Evolutionary conservation across 2,329 filamentous ascomycete species (phyloP), one percentile per base, ranked within the genome.

Genomic region (Diaporthe ilicicola): DNA sequence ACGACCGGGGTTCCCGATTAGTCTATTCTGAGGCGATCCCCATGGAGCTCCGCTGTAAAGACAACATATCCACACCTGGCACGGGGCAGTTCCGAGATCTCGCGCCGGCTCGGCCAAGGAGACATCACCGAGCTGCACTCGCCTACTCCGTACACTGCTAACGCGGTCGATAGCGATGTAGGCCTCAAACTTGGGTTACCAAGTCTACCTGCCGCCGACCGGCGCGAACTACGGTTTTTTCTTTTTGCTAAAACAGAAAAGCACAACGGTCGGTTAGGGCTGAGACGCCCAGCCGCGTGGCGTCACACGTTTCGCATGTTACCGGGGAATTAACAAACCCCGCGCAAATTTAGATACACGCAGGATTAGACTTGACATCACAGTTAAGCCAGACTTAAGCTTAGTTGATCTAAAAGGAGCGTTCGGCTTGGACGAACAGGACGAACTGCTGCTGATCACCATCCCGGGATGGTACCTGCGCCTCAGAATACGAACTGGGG

Each of bases 361-460:
- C 44, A 64, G 42, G 29, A 29, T 64, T 64, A 64, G 59, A 24
- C 42, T 64, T 64, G 44, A 64, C 59, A 64, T 64, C 59, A 64
- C 59, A 48, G 44, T 64, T 64, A 64, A 64, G 59, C 44, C 59
- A 64, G 59, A 64, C 13, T 64, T 64, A 64, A 64, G 59, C 59
- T 64, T 64, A 50, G 44, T 64, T 50, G 59, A 64, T 64, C 59
- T 64, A 64, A 64, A 64, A 50, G 59, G 59, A 64, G 59, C 37
- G 44, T 12, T 13, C n/a, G 59, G 15, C 27, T 19, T 37, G 29
- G 39, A 19, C 3, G 44, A 42, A 39, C 34, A 34, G 56, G 56
- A 64, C 44, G 44, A 37, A 64, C 29, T 24, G 44, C 13, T 50
- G 59, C 29, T 50, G 59, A 64, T 64, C 59, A 29, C 59, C 44